phyloP scores from a whole-genome alignment of 129 eudicot genomes.

The Solidago caesia region DNA sequence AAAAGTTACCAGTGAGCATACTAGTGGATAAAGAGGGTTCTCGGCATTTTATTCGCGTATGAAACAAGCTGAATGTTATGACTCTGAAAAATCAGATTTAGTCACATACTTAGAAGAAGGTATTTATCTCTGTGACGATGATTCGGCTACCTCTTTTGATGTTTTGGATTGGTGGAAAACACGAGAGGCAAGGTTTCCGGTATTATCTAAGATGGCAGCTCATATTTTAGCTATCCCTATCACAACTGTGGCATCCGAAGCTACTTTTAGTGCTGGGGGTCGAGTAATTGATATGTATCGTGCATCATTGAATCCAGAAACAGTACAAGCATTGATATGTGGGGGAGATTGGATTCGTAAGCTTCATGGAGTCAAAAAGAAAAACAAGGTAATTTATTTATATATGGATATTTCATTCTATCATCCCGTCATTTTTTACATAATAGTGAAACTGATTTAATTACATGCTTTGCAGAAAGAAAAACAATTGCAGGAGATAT shows the following conservation, averaged over 20 bases:
- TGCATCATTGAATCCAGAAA: neutral
- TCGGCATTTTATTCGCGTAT: neutral
- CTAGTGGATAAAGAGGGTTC: neutral
- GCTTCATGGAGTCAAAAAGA: constrained; percentile 15
- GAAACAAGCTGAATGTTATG: neutral
- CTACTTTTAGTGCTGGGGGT: constrained; percentile 26
- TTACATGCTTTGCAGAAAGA: neutral
- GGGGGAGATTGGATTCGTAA: constrained; percentile 3
- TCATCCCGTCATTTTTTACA: neutral
- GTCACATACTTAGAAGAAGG: neutral
- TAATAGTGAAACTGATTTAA: neutral
- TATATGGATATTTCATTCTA: neutral
- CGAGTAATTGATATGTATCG: constrained; percentile 2
- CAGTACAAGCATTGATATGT: neutral
- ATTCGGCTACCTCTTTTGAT: neutral
- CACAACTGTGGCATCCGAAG: constrained; percentile 18
- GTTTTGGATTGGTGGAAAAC: constrained; percentile 2
- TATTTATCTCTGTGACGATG: neutral
- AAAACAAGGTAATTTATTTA: neutral
- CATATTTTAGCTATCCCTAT: constrained; percentile 25
- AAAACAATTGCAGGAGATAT: neutral
- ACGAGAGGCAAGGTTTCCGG: neutral
- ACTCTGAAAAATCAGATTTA: neutral
- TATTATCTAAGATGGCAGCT: constrained; percentile 9
- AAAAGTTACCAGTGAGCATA: neutral